Percentiles rank a stretch among this genome's conserved stretches.
These are phyloP conservation scores for Neckera pumila DNA, from an alignment of 225 moss, liverwort and hornwort species.

Conservation along the genomic window DNA sequence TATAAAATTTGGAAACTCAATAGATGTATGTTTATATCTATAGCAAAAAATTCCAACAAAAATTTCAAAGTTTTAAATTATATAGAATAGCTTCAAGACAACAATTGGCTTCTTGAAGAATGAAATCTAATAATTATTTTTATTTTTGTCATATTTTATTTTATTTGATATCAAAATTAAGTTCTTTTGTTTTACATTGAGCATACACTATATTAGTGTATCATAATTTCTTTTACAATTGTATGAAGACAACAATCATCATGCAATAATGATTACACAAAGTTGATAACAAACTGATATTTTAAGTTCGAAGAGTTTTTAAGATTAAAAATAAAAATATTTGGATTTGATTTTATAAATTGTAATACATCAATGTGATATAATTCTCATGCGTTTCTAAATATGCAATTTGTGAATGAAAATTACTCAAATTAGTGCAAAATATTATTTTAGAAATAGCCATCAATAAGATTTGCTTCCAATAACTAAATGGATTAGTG, in stretches of 20 bases:
- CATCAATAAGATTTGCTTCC: neutral
- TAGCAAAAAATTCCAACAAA: neutral
- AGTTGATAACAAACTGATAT: neutral
- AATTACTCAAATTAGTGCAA: neutral
- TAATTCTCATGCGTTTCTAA: rapidly evolving
- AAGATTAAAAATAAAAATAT: too few species aligned
- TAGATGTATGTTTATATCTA: neutral
- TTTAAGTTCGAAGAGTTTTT: neutral
- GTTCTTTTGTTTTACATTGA: neutral
- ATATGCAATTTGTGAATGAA: neutral
- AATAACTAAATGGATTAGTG: neutral
- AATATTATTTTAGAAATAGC: neutral
- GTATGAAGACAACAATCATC: neutral
- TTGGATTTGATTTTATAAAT: neutral
- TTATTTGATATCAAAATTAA: neutral
- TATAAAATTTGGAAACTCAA: neutral
- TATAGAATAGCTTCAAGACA: too few species aligned
- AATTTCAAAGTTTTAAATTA: too few species aligned
- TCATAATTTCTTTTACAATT: neutral
- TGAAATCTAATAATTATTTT: too few species aligned
- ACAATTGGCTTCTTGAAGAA: neutral
- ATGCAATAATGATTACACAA: too few species aligned
- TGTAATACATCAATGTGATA: rapidly evolving
- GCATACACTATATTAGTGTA: too few species aligned
- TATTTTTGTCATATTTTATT: neutral